These are phyloP conservation scores for Haplosporangium gracile DNA, from an alignment of 192 early-diverging fungal species.

Conservation along the genomic window DNA sequence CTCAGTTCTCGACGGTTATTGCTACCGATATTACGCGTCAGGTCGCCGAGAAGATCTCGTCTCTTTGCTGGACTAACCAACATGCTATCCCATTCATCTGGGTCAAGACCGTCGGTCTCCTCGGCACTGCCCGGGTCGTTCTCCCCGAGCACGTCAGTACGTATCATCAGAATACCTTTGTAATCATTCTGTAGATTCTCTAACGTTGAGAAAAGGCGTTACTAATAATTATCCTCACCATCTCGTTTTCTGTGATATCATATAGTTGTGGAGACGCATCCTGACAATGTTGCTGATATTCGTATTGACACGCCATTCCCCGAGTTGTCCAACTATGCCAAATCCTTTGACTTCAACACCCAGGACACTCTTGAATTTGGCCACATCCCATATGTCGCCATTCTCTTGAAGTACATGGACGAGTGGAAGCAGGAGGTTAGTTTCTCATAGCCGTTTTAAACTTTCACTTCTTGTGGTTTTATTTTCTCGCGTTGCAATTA, in stretches of 20 bases:
- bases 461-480: not conserved
- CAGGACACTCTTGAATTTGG: conserved; percentile 78
- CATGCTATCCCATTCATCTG: conserved; percentile 64
- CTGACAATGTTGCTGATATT: conserved; percentile 81
- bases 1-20: conserved; percentile 83
- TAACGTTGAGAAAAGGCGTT: not conserved
- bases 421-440: conserved; percentile 77
- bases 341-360: conserved; percentile 75
- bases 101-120: conserved; percentile 80
- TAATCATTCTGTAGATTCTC: not conserved
- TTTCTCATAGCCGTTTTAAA: not conserved
- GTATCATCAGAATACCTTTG: conserved; percentile 13
- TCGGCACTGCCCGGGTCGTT: conserved; percentile 78
- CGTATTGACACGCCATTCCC: conserved; percentile 89
- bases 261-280: conserved; percentile 93
- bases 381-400: conserved; percentile 89
- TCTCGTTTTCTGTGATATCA: not conserved
- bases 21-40: conserved; percentile 72
- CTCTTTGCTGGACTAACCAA: conserved; percentile 67
- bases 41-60: conserved; percentile 67
- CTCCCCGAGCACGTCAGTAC: conserved; percentile 86
- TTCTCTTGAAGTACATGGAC: conserved; percentile 84
- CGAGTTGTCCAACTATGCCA: conserved; percentile 70
- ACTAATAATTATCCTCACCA: conserved; percentile 11
- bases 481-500: not conserved